Conservation (phyloP, 768 basidiomycete species). For the Mycena alexandri region DNA sequence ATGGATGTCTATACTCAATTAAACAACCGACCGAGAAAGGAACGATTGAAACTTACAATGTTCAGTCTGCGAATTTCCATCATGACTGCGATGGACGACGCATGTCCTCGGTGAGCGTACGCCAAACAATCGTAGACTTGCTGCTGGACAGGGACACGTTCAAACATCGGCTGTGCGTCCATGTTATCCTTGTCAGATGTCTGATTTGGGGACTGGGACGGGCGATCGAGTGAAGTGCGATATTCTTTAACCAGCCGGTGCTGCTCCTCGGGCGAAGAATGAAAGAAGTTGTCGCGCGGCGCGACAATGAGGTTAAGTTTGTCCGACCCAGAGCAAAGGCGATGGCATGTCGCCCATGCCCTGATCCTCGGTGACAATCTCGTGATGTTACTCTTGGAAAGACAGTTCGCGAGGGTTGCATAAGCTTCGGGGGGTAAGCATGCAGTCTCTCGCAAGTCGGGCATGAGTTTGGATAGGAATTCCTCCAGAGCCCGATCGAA, state of each 20-base stretch:
- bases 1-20: constrained; percentile 63
- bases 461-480: constrained; percentile 65
- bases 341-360: constrained; percentile 71
- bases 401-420: constrained; percentile 60
- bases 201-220: constrained; percentile 18
- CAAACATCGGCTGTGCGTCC: constrained; percentile 58
- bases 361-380: constrained; percentile 53
- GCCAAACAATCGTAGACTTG: constrained; percentile 79
- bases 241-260: constrained; percentile 65
- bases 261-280: constrained; percentile 61
- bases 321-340: constrained; percentile 71
- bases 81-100: constrained; percentile 66
- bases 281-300: constrained; percentile 71
- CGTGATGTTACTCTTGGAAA: constrained; percentile 57
- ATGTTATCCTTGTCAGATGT: constrained; percentile 44
- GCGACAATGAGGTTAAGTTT: constrained; percentile 69
- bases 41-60: constrained; percentile 61
- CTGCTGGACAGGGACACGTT: constrained; percentile 72
- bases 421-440: constrained; percentile 69
- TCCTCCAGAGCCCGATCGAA: constrained; percentile 64
- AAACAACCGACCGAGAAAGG: constrained; percentile 3
- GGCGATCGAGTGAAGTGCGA: constrained; percentile 53
- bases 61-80: constrained; percentile 67
- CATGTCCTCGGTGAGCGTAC: constrained; percentile 74
- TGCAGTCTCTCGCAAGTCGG: constrained; percentile 71